phyloP scores from a whole-genome alignment of 2,329 filamentous ascomycete species.

The Scorias spongiosa region DNA sequence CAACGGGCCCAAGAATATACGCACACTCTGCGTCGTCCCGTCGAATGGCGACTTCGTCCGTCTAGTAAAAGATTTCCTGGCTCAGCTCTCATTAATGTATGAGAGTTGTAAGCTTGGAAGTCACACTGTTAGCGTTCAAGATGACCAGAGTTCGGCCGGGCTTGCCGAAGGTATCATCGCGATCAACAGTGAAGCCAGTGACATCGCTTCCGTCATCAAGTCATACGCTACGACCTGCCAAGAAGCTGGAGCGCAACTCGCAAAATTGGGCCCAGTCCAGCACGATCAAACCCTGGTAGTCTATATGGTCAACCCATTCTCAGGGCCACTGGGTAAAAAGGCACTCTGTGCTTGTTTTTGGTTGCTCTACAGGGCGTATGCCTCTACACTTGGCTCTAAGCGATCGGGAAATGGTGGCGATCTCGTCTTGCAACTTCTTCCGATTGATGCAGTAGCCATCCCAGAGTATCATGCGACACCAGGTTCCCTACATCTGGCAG shows the following conservation, averaged over 20 bases:
- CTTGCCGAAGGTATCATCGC: background rate
- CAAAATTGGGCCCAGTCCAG: conserved; percentile 9
- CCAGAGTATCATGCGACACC: conserved; percentile 48
- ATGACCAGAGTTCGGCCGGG: conserved; percentile 18
- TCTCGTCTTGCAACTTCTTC: conserved; percentile 63
- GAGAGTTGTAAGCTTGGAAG: conserved; percentile 56
- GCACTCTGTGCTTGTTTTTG: conserved; percentile 63
- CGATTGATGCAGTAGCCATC: conserved; percentile 51
- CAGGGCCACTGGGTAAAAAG: conserved; percentile 41
- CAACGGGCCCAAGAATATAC: conserved; percentile 55
- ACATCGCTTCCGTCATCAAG: conserved; percentile 6
- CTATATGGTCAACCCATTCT: conserved; percentile 59
- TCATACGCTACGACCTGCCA: conserved; percentile 11
- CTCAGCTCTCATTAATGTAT: conserved; percentile 54
- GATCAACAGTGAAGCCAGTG: conserved; percentile 7
- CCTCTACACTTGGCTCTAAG: conserved; percentile 44
- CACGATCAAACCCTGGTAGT: conserved; percentile 47
- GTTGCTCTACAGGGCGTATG: conserved; percentile 52
- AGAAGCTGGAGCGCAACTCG: conserved; percentile 14
- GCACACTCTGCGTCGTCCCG: conserved; percentile 56
- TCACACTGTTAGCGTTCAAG: conserved; percentile 31
- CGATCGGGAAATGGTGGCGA: conserved; percentile 34
- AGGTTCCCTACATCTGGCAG: conserved; percentile 42
- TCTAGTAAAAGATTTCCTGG: conserved; percentile 48
- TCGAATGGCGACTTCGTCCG: conserved; percentile 46